Evolutionary conservation across 2,329 filamentous ascomycete genomes (phyloP).

Genomic region (Tolypocladium inflatum): DNA sequence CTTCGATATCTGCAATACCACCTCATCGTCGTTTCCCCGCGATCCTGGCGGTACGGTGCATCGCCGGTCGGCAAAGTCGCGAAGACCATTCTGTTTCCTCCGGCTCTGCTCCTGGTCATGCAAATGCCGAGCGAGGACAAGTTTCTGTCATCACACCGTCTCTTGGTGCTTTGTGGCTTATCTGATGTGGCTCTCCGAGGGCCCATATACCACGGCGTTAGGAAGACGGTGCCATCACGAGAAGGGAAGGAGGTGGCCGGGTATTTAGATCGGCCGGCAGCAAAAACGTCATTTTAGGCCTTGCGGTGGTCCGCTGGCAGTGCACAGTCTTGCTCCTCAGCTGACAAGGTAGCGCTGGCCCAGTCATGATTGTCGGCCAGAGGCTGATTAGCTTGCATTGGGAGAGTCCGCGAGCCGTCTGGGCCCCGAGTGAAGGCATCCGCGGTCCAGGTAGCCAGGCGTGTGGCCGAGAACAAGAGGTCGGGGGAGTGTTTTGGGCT

Average conservation of each 20-base stretch:
- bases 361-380: neutral
- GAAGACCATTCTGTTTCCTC: slow-evolving; percentile 1
- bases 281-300: neutral
- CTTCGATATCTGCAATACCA: slow-evolving; percentile 6
- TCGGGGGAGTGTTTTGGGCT: neutral
- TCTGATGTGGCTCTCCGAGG: neutral
- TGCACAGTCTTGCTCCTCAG: neutral
- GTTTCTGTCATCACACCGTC: neutral
- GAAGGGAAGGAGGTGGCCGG: slow-evolving; percentile 4
- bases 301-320: neutral
- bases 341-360: neutral
- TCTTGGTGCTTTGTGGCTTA: neutral
- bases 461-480: neutral
- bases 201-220: neutral
- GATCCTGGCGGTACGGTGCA: neutral
- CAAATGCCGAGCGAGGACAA: slow-evolving; percentile 2
- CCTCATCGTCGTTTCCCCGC: slow-evolving; percentile 4
- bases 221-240: slow-evolving; percentile 4
- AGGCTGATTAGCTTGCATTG: neutral
- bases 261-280: neutral
- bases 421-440: too few species aligned
- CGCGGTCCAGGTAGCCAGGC: neutral
- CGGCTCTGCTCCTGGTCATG: neutral
- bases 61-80: neutral
- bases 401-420: neutral